Conservation (phyloP, 371 early-diverging fungal species). For the Nematocida sp. region DNA sequence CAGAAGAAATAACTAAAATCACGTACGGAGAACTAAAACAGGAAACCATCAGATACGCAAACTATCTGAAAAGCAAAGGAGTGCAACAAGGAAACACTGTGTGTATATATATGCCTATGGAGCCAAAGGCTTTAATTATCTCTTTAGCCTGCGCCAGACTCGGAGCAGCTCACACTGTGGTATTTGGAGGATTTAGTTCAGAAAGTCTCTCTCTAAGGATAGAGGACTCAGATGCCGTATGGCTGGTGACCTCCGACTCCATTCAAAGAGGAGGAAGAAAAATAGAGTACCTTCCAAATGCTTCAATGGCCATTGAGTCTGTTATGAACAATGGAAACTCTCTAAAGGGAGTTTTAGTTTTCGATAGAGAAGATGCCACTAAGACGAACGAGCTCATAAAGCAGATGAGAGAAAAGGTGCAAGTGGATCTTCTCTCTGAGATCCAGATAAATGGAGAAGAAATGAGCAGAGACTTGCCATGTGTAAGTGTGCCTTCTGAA, state of each 20-base stretch:
- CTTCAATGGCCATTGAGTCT: neutral
- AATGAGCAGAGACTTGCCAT: conserved; percentile 72
- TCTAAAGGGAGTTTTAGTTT: conserved; percentile 26
- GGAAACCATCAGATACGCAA: conserved; percentile 75
- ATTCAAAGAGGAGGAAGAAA: conserved; percentile 72
- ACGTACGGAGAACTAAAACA: conserved; percentile 77
- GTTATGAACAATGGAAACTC: neutral
- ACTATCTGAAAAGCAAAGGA: conserved; percentile 73
- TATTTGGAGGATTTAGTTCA: conserved; percentile 84
- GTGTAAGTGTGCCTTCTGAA: conserved; percentile 73
- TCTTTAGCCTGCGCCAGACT: conserved; percentile 85
- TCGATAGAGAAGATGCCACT: conserved; percentile 68
- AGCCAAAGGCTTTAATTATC: conserved; percentile 80
- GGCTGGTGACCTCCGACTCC: conserved; percentile 80
- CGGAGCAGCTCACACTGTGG: conserved; percentile 83
- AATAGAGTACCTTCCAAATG: conserved; percentile 35
- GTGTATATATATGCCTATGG: conserved; percentile 90
- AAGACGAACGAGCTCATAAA: conserved; percentile 78
- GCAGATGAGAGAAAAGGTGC: conserved; percentile 66
- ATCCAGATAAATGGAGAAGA: conserved; percentile 35
- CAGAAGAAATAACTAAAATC: conserved; percentile 73
- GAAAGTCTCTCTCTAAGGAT: conserved; percentile 83
- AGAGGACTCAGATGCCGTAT: conserved; percentile 81
- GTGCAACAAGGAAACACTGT: conserved; percentile 77
- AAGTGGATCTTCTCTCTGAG: conserved; percentile 5